Percentiles rank a stretch among this genome's conserved stretches.
These are phyloP conservation scores for Corchorus olitorius DNA, from an alignment of 345 rosid genomes.

Conservation along the genomic window DNA sequence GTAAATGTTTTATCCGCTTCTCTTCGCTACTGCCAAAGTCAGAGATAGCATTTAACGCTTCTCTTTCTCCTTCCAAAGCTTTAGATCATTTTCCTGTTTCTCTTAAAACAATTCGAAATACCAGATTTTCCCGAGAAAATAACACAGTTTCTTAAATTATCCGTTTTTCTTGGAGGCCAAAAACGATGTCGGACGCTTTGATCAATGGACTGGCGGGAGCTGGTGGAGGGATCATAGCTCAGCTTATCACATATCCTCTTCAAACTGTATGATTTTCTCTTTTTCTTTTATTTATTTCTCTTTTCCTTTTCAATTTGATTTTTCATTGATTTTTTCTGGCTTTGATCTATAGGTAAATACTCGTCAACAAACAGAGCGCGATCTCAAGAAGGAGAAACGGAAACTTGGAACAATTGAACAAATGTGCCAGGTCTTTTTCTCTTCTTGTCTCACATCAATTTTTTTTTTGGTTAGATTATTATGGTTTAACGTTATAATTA, in stretches of 20 bases:
- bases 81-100: slow-evolving; percentile 5
- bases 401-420: slow-evolving; percentile 72
- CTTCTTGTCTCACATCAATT: not conserved
- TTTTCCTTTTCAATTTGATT: not conserved
- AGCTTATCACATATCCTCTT: slow-evolving; percentile 90
- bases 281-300: not conserved
- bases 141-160: not conserved
- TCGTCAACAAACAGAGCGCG: slow-evolving; percentile 97
- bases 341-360: slow-evolving; percentile 72
- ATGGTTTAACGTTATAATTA: not conserved
- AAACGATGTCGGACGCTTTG: slow-evolving; percentile 87
- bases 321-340: not conserved
- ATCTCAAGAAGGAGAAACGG: slow-evolving; percentile 75
- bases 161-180: slow-evolving; percentile 8
- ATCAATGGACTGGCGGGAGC: slow-evolving; percentile 96
- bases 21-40: slow-evolving; percentile 29
- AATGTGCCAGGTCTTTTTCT: slow-evolving; percentile 71
- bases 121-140: slow-evolving; percentile 1
- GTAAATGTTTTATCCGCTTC: not conserved
- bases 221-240: slow-evolving; percentile 98
- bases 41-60: slow-evolving; percentile 11
- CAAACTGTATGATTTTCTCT: slow-evolving; percentile 62
- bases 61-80: not conserved
- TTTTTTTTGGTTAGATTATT: not conserved
- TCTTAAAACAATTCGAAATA: not conserved